These are phyloP conservation scores for Alternaria ethzedia DNA, from an alignment of 2,329 filamentous ascomycete species.

Conservation along the genomic window DNA sequence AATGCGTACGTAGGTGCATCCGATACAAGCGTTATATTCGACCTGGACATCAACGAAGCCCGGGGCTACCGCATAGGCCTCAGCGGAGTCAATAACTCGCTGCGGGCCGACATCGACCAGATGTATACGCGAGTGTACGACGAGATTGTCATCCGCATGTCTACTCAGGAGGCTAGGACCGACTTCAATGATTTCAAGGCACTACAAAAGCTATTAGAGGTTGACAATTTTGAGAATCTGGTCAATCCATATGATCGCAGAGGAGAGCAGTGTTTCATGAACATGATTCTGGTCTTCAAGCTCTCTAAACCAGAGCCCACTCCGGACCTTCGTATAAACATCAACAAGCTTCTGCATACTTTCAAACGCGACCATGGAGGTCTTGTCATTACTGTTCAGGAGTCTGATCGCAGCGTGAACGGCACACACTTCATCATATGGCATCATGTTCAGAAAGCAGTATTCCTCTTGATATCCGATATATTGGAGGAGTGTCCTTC, in stretches of 20 bases:
- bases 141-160: neutral
- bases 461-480: neutral
- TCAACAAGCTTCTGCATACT: neutral
- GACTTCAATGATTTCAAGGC: neutral
- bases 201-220: neutral
- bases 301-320: neutral
- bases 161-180: neutral
- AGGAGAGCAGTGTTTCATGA: no score
- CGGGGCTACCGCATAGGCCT: neutral
- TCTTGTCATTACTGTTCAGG: neutral
- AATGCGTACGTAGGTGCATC: neutral
- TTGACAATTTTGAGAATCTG: no score
- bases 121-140: neutral
- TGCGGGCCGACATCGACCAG: rapidly evolving
- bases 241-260: neutral
- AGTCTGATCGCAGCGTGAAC: neutral
- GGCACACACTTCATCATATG: neutral
- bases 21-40: neutral
- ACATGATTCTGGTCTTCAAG: neutral
- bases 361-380: neutral
- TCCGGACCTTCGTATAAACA: neutral
- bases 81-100: neutral
- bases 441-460: neutral
- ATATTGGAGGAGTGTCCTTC: neutral
- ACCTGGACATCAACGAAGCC: neutral